Evolutionary conservation across 768 basidiomycete species (phyloP).

Genomic region (Pleurotus ostreatus): DNA sequence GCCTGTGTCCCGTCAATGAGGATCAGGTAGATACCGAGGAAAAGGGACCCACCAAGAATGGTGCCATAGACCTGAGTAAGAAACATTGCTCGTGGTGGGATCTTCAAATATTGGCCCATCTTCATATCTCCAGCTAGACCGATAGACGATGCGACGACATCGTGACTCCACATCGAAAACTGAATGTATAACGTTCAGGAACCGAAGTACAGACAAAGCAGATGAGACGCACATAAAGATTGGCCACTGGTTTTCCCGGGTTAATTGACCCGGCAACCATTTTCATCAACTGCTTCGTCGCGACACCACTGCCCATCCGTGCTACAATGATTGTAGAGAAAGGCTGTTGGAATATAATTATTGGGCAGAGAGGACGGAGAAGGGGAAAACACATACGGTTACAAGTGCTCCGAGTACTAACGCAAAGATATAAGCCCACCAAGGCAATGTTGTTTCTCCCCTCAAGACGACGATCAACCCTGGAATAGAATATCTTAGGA

Average conservation of each 20-base stretch:
- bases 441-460: slow-evolving; percentile 57
- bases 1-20: no score
- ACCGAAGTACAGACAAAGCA: no score
- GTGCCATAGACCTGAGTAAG: slow-evolving; percentile 62
- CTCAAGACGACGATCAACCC: slow-evolving; percentile 53
- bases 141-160: slow-evolving; percentile 52
- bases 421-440: slow-evolving; percentile 59
- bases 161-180: slow-evolving; percentile 70
- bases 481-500: slow-evolving; percentile 9
- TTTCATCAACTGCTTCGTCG: slow-evolving; percentile 59
- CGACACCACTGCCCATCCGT: slow-evolving; percentile 56
- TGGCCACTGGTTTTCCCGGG: slow-evolving; percentile 63
- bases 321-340: slow-evolving; percentile 54
- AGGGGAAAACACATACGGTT: slow-evolving; percentile 18
- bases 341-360: no score
- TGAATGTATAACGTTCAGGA: no score
- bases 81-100: slow-evolving; percentile 10
- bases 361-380: background rate
- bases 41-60: slow-evolving; percentile 37
- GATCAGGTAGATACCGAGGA: no score
- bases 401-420: slow-evolving; percentile 44
- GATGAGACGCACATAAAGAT: slow-evolving; percentile 51
- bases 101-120: slow-evolving; percentile 36
- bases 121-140: slow-evolving; percentile 59
- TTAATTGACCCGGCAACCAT: slow-evolving; percentile 59